Evolutionary conservation across 164 flowering plant genomes (phyloP), one percentile per base, ranked within the genome.

Genomic region (Houttuynia cordata): DNA sequence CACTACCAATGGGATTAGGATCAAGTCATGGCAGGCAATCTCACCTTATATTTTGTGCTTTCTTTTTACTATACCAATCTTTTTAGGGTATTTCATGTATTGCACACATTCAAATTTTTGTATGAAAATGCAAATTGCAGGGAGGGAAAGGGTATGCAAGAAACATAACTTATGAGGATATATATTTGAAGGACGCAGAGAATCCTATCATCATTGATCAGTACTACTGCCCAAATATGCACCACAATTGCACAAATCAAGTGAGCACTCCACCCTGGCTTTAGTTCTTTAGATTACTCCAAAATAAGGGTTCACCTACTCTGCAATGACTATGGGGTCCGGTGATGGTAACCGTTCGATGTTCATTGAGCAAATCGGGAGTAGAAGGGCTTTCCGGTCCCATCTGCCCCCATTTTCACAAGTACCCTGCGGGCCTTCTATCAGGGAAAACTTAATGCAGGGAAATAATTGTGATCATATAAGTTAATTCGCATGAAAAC

Each of bases 21-120:
- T 52, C 54, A 19, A 52, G 54, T 1, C 54, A 21, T 52, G 54
- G 54, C 54, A 52, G 54, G 54, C 21, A 52, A 52, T 52, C 51
- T 17, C 54, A 42, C 17, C 49, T 42, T 12, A 42, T 42, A 10
- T 42, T 42, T 10, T 42, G 12, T 42, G 12, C 4, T 8, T 10
- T 12, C 12, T 42, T 42, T 10, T 42, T 42, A 42, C 12, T 10
- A 8, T 10, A 42, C 12, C 49, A 42, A 42, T 42, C 17, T 10
- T 42, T 42, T 42, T 12, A 10, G 17, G 12, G 49, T 14, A 42
- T 14, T 12, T 14, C 9, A 14, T 42, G 17, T 1, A 5, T 42
- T 10, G 2, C 37, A 30, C 37, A 30, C 6, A 8, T 42, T 8
- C 49, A 42, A 42, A n/a, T 42, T 42, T 42, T 30, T 30, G 4